These are phyloP conservation scores for Ogataea henricii DNA, from an alignment of 805 yeast species.

Conservation along the genomic window DNA sequence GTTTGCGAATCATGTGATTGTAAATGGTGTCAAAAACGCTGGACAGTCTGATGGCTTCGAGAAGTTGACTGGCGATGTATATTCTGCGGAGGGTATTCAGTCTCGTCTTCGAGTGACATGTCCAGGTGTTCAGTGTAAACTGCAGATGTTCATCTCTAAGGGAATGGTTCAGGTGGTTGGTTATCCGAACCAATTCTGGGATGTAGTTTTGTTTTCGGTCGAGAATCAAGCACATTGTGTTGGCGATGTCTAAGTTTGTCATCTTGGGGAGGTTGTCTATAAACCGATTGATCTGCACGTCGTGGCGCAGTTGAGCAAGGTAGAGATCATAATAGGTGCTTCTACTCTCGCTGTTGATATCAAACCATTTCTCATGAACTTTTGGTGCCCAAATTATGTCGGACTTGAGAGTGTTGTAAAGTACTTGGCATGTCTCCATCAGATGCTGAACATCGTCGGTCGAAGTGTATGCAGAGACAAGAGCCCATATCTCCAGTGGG, in stretches of 20 bases:
- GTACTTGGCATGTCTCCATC: constrained; percentile 9
- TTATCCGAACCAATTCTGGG: constrained; percentile 25
- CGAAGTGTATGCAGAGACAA: constrained; percentile 11
- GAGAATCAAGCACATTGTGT: not conserved
- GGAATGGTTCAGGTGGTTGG: constrained; percentile 18
- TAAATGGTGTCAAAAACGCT: constrained; percentile 8
- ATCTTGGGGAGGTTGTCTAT: not conserved
- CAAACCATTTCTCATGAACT: constrained; percentile 15
- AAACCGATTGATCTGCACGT: not conserved
- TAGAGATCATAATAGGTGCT: not conserved
- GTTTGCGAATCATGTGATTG: not conserved
- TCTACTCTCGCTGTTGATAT: not conserved
- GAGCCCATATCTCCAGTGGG: constrained; percentile 28
- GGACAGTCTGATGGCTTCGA: constrained; percentile 19
- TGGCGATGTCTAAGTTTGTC: not conserved
- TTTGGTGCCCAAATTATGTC: constrained; percentile 25
- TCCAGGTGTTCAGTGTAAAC: constrained; percentile 3
- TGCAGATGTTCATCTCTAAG: not conserved
- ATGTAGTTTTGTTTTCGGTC: constrained; percentile 10
- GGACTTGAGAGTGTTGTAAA: constrained; percentile 10
- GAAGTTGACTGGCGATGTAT: constrained; percentile 22
- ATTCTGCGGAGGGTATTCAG: constrained; percentile 14
- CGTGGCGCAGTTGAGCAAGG: not conserved
- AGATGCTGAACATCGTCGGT: constrained; percentile 16
- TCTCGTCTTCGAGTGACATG: constrained; percentile 9